These are phyloP conservation scores for Tulasnella sp. DNA, from an alignment of 768 basidiomycete species.

Conservation along the genomic window DNA sequence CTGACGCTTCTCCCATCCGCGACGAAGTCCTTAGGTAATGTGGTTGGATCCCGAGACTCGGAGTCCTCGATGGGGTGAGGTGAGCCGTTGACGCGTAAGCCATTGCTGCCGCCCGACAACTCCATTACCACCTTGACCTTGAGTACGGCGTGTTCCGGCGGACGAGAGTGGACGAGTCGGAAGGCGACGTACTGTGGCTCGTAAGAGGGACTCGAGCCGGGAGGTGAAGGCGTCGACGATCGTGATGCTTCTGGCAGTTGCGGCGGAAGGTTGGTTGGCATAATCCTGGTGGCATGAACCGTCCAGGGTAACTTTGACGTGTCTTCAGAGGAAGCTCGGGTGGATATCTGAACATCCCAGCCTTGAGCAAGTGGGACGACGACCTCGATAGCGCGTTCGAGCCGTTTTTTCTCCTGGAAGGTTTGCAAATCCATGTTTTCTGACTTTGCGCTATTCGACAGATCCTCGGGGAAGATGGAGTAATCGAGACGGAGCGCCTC, in stretches of 20 bases:
- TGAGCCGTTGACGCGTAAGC: conserved; percentile 80
- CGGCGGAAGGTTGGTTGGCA: conserved; percentile 8
- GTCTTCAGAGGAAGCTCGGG: conserved; percentile 63
- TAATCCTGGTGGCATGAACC: conserved; percentile 22
- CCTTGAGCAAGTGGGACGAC: conserved; percentile 66
- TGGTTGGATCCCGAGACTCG: conserved; percentile 60
- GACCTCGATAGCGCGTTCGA: conserved; percentile 73
- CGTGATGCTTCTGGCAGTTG: conserved; percentile 30
- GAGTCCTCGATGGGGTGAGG: conserved; percentile 54
- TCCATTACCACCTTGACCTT: conserved; percentile 78
- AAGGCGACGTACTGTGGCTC: conserved; percentile 47
- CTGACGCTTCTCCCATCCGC: conserved; percentile 63
- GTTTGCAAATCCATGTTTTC: conserved; percentile 55
- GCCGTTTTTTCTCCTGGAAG: conserved; percentile 56
- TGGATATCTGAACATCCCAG: conserved; percentile 79
- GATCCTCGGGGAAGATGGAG: conserved; percentile 63
- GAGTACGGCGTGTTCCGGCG: conserved; percentile 67
- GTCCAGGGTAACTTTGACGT: conserved; percentile 71
- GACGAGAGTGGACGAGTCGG: conserved; percentile 60
- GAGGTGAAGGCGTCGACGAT: conserved; percentile 41
- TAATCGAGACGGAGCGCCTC: conserved; percentile 80
- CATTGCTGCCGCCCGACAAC: conserved; percentile 61
- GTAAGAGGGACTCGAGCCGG: conserved; percentile 27
- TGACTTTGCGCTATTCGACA: conserved; percentile 42
- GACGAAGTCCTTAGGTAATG: conserved; percentile 54